Evolutionary conservation across 2,329 filamentous ascomycete species (phyloP), one percentile per base, ranked within the genome.

Genomic region (Cladophialophora bantiana): DNA sequence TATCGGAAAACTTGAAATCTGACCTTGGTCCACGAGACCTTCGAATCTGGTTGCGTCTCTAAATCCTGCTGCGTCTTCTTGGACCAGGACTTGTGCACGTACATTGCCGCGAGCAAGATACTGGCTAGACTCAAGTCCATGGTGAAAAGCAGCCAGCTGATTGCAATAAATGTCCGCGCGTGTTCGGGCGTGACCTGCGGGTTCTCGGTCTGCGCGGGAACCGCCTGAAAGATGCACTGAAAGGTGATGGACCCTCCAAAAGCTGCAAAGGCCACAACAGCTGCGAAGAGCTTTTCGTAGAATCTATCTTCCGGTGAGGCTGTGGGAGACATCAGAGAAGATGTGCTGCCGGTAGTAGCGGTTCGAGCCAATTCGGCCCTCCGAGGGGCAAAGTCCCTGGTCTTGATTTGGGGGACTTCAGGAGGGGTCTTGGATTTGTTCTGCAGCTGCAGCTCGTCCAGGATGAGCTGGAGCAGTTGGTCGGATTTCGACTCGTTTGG

Each of bases 61-160:
- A 10, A 7, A 5, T 26, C 20, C 5, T 15, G 13, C 15, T 50
- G 15, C 18, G 18, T 31, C 31, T 36, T 45, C 35, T 31, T 50
- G 38, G 5, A 26, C 56, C 56, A n/a, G 18, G 38, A 32, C 32
- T 59, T 48, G 56, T n/a, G 42, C 56, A 48, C 38, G 31, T 48
- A 59, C 56, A 59, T 34, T 18, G 56, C 56, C 1, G 56, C 56
- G 5, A 59, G 56, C 36, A 48, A 26, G 38, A 48, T 48, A 48
- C 56, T 59, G 15, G 38, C 45, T 1, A 50, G 57, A 50, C 57
- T 35, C 57, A 59, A 12, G 31, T 50, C 40, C 40, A 59, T 50
- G 7, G 57, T 59, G 31, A 50, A 58, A 7, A 50, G 38, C 31
- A 59, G 15, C n/a, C 57, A 59, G 31, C 57, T 59, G 40, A 50